Base-by-base conservation (phyloP, 495 filamentous ascomycete genomes). In the Haplographium delicatum region DNA sequence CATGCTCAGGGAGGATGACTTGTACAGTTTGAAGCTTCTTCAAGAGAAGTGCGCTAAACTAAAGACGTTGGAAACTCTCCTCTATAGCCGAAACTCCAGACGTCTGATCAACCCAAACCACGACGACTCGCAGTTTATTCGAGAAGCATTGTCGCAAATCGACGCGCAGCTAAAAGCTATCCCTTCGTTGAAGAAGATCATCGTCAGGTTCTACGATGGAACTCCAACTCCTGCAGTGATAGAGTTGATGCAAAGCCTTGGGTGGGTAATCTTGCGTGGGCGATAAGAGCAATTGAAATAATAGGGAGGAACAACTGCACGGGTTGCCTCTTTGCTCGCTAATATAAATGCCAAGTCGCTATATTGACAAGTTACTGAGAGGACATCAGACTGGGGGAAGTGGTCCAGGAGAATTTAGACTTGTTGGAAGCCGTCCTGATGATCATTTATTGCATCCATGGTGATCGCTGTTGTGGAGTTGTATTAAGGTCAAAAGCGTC, bases 371-470 rank as follows among this genome's bases (percentile, higher is more conserved):
- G 25, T 46, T 46, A 46, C 43, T 27, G 22, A 44, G n/a, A 44
- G 18, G 30, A 48, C 27, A 19, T 48, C 9, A 48, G 45, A 38
- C 18, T 48, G 26, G 37, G 27, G 45, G 45, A 38, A 38, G 45
- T 35, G 45, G 30, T 37, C 39, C 31, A 48, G 45, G 45, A 38
- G 24, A 34, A 47, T 31, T 34, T 34, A 20, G 45, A 23, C 45
- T 48, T 48, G 16, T 22, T 25, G 31, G 45, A 35, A 7, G 27
- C 30, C 31, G 45, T 48, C 45, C 45, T 48, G 45, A 25, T 25
- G 45, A 48, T 25, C 39, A 39, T 48, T 48, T 48, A 48, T 48
- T 48, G 33, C 31, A 48, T 48, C 27, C 28, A 22, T 48, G 45
- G 45, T 48, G 16, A 48, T 48, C 30, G 13, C 45, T 48, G 15